Evolutionary conservation across 2,329 filamentous ascomycete species (phyloP), one percentile per base, ranked within the genome.

Genomic region (Aulographum hederae): DNA sequence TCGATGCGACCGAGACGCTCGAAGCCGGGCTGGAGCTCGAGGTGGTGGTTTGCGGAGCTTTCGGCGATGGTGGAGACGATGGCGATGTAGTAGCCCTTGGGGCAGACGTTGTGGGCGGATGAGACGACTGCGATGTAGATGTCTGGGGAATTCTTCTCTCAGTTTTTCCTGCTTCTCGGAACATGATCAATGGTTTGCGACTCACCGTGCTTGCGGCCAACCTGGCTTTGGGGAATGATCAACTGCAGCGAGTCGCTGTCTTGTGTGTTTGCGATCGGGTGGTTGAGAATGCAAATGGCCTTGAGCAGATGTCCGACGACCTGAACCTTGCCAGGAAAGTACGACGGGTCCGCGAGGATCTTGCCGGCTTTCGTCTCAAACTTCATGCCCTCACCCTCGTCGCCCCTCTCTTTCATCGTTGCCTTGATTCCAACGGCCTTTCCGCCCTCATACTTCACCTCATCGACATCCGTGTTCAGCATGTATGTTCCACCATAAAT

Each of bases 401-500:
- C 80, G 37, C 82, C 79, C 38, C 75, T 72, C 53, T 80, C 80
- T 51, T 74, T 76, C 85, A 95, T 95, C 44, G 89, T 94, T 31
- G 89, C 89, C 65, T 91, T 91, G 63, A 98, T 95, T 35, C 89
- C 89, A 12, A 73, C 68, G n/a, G 86, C 80, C 66, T 91, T 93
- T 20, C 6, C n/a, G 34, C 65, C 71, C 36, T 91, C 81, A 52
- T 89, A 92, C 38, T 78, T 56, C 42, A 98, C 62, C 63, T 98
- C 89, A 40, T 95, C 79, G 34, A 98, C 69, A 43, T 74, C 73
- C 44, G 89, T 92, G 67, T 95, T 95, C 48, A 98, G 76, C 85
- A 98, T 98, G 63, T 98, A 98, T 31, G 89, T 98, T 45, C 89
- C 89, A 41, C 89, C 89, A 52, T 98, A 95, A 58, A 98, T 95